phyloP scores from a whole-genome alignment of 108 stramenopile species.

The Conticribra weissflogii region DNA sequence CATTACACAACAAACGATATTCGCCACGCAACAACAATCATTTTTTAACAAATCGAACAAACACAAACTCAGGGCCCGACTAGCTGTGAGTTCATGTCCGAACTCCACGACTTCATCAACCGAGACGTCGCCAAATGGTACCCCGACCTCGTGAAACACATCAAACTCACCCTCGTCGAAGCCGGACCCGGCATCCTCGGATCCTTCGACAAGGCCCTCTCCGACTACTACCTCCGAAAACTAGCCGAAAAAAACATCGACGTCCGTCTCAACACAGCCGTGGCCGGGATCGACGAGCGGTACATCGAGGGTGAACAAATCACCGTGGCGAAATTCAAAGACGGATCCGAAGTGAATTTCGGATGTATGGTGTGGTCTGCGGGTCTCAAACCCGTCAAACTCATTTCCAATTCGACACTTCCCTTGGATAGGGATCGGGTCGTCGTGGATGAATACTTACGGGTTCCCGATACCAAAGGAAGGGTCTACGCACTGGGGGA shows the following conservation, averaged over 20 bases:
- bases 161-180: constrained; percentile 90
- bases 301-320: constrained; percentile 58
- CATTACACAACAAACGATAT: no score
- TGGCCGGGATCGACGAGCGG: constrained; percentile 63
- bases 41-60: no score
- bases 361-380: constrained; percentile 93
- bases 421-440: constrained; percentile 68
- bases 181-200: constrained; percentile 91
- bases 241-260: constrained; percentile 79
- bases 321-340: constrained; percentile 70
- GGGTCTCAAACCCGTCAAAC: constrained; percentile 63
- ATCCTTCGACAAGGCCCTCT: constrained; percentile 83
- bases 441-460: constrained; percentile 85
- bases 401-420: constrained; percentile 39
- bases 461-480: constrained; percentile 79
- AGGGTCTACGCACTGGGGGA: constrained; percentile 95
- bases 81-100: constrained; percentile 93
- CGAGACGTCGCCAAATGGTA: constrained; percentile 89
- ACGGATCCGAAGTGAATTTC: constrained; percentile 80
- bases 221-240: constrained; percentile 69
- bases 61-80: no score
- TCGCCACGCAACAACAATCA: no score
- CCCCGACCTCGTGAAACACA: constrained; percentile 77
- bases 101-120: constrained; percentile 92
- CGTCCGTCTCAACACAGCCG: constrained; percentile 75